phyloP scores from a whole-genome alignment of 2,329 filamentous ascomycete genomes.

The Aspergillus fischeri region DNA sequence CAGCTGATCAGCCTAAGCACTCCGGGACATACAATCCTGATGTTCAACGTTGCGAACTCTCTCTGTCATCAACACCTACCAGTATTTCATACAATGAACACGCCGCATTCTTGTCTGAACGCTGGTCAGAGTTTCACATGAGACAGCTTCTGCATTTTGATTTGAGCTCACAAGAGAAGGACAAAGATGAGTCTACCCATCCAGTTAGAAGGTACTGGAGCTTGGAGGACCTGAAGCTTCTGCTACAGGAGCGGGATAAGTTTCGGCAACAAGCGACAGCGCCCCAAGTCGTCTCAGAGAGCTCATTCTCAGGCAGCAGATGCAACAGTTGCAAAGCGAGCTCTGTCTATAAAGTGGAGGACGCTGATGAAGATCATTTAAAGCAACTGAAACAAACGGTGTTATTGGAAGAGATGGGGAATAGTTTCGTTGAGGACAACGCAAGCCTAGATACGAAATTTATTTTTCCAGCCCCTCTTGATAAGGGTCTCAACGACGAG shows the following conservation, averaged over 20 bases:
- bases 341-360: background rate
- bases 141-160: slow-evolving; percentile 13
- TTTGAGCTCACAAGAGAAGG: slow-evolving; percentile 1
- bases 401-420: background rate
- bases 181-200: background rate
- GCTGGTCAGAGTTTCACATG: background rate
- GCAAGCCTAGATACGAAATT: background rate
- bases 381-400: background rate
- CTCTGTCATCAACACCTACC: background rate
- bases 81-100: slow-evolving; percentile 8
- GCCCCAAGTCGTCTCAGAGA: background rate
- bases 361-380: background rate
- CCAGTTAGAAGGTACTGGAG: slow-evolving; percentile 14
- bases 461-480: background rate
- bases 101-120: background rate
- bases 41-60: background rate
- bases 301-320: background rate
- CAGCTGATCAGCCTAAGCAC: background rate
- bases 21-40: background rate
- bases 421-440: background rate
- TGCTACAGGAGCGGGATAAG: slow-evolving; percentile 16
- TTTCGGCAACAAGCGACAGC: slow-evolving; percentile 5
- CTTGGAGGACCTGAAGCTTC: slow-evolving; percentile 20
- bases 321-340: slow-evolving; percentile 3
- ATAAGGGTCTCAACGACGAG: background rate